Percentiles rank a stretch among this genome's conserved stretches.
Conservation (phyloP, 1,284 basidiomycete species). For the Naganishia liquefaciens region DNA sequence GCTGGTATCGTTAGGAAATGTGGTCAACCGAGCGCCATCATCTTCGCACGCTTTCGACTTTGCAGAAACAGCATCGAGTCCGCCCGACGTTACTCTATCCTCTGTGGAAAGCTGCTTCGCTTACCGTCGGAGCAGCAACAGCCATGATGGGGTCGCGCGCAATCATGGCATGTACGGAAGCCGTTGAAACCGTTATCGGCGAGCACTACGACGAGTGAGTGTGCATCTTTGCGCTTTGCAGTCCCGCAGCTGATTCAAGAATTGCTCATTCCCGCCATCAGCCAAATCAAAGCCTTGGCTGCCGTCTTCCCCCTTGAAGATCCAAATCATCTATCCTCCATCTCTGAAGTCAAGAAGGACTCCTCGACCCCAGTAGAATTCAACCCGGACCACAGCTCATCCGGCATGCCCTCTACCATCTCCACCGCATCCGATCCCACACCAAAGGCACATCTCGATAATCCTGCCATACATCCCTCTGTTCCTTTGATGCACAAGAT, state of each 20-base stretch:
- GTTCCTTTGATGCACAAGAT: slow-evolving; percentile 73
- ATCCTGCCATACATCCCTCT: slow-evolving; percentile 66
- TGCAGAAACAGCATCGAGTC: slow-evolving; percentile 78
- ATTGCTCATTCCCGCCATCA: slow-evolving; percentile 44
- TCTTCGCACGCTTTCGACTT: slow-evolving; percentile 76
- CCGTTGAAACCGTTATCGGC: slow-evolving; percentile 95
- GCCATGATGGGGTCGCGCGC: slow-evolving; percentile 88
- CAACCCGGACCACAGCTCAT: slow-evolving; percentile 24
- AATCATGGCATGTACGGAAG: slow-evolving; percentile 97
- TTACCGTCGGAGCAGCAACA: slow-evolving; percentile 78
- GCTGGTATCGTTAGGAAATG: slow-evolving; percentile 69
- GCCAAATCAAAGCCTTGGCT: slow-evolving; percentile 70
- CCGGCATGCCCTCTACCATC: slow-evolving; percentile 23
- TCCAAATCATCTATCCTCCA: slow-evolving; percentile 15
- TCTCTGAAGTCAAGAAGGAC: slow-evolving; percentile 11
- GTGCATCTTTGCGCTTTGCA: no score
- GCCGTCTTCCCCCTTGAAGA: slow-evolving; percentile 19
- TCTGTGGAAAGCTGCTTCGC: slow-evolving; percentile 80
- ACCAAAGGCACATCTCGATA: slow-evolving; percentile 1
- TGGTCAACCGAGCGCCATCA: slow-evolving; percentile 97
- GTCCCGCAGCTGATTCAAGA: background rate
- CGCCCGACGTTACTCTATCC: slow-evolving; percentile 82
- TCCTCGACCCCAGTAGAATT: background rate
- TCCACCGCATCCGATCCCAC: slow-evolving; percentile 17
- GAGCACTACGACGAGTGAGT: slow-evolving; percentile 97